These are phyloP conservation scores for Xylaria scruposa DNA, from an alignment of 495 filamentous ascomycete genomes.

Conservation along the genomic window DNA sequence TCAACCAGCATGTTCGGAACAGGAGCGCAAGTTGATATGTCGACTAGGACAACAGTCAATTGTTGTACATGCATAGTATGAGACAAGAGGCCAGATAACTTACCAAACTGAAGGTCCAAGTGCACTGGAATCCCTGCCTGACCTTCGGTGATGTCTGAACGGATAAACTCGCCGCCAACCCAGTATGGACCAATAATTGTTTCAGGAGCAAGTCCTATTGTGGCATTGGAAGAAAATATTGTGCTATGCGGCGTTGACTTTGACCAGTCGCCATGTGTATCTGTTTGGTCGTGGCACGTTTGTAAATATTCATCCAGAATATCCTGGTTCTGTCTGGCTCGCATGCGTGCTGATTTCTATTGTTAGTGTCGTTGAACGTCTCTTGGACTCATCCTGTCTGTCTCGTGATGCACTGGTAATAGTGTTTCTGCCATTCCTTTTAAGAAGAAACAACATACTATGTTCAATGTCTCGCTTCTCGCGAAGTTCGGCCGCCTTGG, in stretches of 20 bases:
- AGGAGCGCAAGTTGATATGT: conserved; percentile 57
- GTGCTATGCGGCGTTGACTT: conserved; percentile 44
- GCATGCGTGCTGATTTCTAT: conserved; percentile 25
- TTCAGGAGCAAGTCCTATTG: conserved; percentile 36
- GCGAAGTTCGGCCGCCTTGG: conserved; percentile 48
- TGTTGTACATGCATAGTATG: too few species aligned
- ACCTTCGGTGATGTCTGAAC: conserved; percentile 53
- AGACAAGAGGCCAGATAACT: background rate
- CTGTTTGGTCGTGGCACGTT: conserved; percentile 27
- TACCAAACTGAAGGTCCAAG: conserved; percentile 58
- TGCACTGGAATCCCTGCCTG: conserved; percentile 59
- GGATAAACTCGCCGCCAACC: conserved; percentile 44
- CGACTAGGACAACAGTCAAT: conserved; percentile 36
- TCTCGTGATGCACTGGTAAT: background rate
- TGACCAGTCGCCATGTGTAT: conserved; percentile 38
- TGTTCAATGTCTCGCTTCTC: conserved; percentile 53
- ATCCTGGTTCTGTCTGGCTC: conserved; percentile 26
- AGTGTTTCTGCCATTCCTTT: background rate
- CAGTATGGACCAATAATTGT: conserved; percentile 41
- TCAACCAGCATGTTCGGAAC: conserved; percentile 57
- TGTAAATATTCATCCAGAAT: conserved; percentile 22
- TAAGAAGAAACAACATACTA: conserved; percentile 38
- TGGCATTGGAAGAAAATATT: conserved; percentile 47
- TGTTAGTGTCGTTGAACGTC: background rate
- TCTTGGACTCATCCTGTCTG: background rate